Evolutionary conservation across 2,329 filamentous ascomycete species (phyloP).

Genomic region (Fusarium paranaense): DNA sequence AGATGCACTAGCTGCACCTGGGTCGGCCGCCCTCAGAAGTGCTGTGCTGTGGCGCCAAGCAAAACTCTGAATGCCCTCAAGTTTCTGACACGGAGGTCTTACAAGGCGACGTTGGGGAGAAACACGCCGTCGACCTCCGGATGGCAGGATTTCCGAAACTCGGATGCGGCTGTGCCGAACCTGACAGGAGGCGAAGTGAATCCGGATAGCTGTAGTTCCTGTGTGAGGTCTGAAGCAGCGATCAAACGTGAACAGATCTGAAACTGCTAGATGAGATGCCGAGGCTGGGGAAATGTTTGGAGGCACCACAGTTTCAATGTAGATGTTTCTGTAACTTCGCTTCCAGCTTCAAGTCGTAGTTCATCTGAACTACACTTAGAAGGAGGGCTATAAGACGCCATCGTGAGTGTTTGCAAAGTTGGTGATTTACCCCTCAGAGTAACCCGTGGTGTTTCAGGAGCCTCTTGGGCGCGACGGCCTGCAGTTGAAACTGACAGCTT

Average conservation of each 20-base stretch:
- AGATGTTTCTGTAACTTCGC: not conserved
- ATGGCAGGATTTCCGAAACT: constrained; percentile 24
- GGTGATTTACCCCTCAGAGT: constrained; percentile 11
- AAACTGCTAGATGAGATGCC: constrained; percentile 39
- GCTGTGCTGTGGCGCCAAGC: constrained; percentile 13
- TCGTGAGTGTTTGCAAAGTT: constrained; percentile 29
- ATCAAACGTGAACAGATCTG: constrained; percentile 37
- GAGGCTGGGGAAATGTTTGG: constrained; percentile 32
- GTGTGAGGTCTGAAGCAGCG: constrained; percentile 42
- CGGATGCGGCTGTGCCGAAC: constrained; percentile 24
- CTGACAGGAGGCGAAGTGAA: constrained; percentile 34
- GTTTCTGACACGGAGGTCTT: constrained; percentile 31
- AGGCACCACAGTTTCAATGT: constrained; percentile 24
- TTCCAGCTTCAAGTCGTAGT: not conserved
- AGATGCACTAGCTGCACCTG: constrained; percentile 20
- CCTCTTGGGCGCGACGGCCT: constrained; percentile 19
- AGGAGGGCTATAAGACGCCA: not conserved
- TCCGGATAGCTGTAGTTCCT: constrained; percentile 38
- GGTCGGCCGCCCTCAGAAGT: constrained; percentile 2
- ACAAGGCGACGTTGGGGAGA: constrained; percentile 25
- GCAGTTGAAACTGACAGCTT: constrained; percentile 9
- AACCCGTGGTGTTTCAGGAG: constrained; percentile 30
- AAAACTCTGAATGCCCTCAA: constrained; percentile 25
- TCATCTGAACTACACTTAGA: not conserved
- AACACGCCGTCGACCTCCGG: constrained; percentile 25